These are phyloP conservation scores for Aspergillus vadensis DNA, from an alignment of 2,329 filamentous ascomycete species.

Conservation along the genomic window DNA sequence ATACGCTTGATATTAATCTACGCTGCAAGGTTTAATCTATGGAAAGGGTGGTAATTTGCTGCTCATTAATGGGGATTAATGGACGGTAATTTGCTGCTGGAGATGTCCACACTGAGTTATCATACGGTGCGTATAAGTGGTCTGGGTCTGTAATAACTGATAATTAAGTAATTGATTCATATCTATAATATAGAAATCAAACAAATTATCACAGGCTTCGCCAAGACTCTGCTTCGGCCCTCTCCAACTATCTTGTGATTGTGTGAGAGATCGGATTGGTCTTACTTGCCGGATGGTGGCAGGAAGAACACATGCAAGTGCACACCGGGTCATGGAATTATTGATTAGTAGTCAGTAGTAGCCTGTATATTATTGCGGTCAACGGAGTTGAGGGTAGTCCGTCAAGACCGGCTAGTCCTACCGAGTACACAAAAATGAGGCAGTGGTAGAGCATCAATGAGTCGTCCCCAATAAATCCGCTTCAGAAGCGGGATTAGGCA, in stretches of 20 bases:
- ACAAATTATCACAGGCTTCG: too few species aligned
- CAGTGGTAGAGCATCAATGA: too few species aligned
- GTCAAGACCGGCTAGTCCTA: neutral
- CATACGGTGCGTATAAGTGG: neutral
- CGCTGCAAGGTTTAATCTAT: conserved; percentile 1
- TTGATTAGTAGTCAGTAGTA: too few species aligned
- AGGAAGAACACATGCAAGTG: neutral
- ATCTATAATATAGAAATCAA: too few species aligned
- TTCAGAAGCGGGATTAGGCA: too few species aligned
- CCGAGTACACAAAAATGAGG: neutral
- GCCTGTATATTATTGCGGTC: neutral
- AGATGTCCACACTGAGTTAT: neutral
- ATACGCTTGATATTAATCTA: neutral
- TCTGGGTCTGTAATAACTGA: neutral
- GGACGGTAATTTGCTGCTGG: neutral
- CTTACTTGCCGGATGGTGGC: neutral
- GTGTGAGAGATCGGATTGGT: neutral
- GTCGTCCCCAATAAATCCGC: too few species aligned
- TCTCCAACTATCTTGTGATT: too few species aligned
- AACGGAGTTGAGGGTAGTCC: neutral
- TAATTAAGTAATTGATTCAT: neutral
- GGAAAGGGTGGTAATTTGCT: neutral
- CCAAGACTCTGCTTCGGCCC: too few species aligned
- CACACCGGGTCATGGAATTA: neutral
- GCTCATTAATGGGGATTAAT: neutral